Base-by-base conservation (phyloP, 345 rosid genomes). In the Eucalyptus pauciflora region DNA sequence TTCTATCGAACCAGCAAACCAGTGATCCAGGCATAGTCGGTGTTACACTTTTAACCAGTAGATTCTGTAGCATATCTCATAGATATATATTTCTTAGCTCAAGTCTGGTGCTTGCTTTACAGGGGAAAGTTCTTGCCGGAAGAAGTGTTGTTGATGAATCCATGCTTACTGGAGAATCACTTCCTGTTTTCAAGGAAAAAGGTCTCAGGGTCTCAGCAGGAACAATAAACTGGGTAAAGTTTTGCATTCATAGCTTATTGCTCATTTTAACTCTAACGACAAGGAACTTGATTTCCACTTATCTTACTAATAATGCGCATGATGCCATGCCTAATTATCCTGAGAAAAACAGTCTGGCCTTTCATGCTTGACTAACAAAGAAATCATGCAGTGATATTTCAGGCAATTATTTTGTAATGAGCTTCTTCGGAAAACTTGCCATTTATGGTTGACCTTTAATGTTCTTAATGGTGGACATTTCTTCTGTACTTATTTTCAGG, bases 121-220 rank as follows among this genome's bases (percentile, higher is more conserved):
- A 97, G 99, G 99, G 99, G 80, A 94, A 88, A 92, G 96, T 97
- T 88, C 88, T 95, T 89, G 98, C 97, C 8, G 99, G 99, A 93
- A 95, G 97, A 95, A 96, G 99, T 91, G 97, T 96, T 89, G 99
- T 96, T 50, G 99, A 97, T 90, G 99, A 97, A 93, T 96, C 99
- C 93, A 97, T 97, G 99, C 95, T 97, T 88, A 96, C 99, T 6
- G 99, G 99, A 86, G 99, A 96, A 95, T 96, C 99, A 89, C 95
- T 96, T 90, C 99, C 98, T 46, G 97, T 96, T 71, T 96, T 94
- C 89, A 97, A 97, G 94, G 98, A 96, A 89, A 89, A 91, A 90
- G 97, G 96, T 50, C 93, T 92, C 71, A 89, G 89, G 76, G 98
- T 97, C 91, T 96, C 99, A 86, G 96, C 99, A 45, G 99, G 99